phyloP scores from a whole-genome alignment of 2,329 filamentous ascomycete genomes.

The Aspergillus costaricaensis region DNA sequence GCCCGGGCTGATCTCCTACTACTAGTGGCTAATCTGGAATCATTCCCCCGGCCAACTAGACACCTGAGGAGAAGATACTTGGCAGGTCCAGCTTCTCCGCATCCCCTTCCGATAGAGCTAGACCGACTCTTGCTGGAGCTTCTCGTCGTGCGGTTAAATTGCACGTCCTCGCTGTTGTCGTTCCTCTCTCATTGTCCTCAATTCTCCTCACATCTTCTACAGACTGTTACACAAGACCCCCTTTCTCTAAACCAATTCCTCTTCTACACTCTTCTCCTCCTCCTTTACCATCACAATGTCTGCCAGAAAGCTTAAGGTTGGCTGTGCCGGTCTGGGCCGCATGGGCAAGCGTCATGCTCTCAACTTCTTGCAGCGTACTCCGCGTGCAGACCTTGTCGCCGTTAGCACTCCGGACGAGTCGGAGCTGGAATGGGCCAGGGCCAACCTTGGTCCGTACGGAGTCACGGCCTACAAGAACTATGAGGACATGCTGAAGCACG shows the following conservation, averaged over 20 bases:
- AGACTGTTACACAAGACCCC: not conserved
- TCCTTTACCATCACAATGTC: not conserved
- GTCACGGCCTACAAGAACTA: slow-evolving; percentile 57
- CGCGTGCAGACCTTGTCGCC: slow-evolving; percentile 53
- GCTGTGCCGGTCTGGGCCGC: slow-evolving; percentile 53
- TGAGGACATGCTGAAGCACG: slow-evolving; percentile 59
- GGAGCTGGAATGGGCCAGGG: slow-evolving; percentile 54
- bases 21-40: too few species aligned
- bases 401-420: slow-evolving; percentile 50
- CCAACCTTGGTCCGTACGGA: slow-evolving; percentile 54
- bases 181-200: not conserved
- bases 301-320: slow-evolving; percentile 34
- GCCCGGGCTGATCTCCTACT: not conserved
- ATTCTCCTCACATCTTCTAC: not conserved
- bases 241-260: not conserved
- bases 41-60: not conserved
- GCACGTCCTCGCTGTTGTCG: not conserved
- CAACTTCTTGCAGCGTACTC: slow-evolving; percentile 51
- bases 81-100: slow-evolving; percentile 6
- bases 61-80: not conserved
- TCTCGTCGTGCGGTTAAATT: slow-evolving; percentile 10
- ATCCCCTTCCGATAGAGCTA: slow-evolving; percentile 9
- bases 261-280: not conserved
- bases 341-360: slow-evolving; percentile 55
- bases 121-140: slow-evolving; percentile 15